Evolutionary conservation across 2,329 filamentous ascomycete species (phyloP).

Genomic region (Scedosporium aurantiacum): DNA sequence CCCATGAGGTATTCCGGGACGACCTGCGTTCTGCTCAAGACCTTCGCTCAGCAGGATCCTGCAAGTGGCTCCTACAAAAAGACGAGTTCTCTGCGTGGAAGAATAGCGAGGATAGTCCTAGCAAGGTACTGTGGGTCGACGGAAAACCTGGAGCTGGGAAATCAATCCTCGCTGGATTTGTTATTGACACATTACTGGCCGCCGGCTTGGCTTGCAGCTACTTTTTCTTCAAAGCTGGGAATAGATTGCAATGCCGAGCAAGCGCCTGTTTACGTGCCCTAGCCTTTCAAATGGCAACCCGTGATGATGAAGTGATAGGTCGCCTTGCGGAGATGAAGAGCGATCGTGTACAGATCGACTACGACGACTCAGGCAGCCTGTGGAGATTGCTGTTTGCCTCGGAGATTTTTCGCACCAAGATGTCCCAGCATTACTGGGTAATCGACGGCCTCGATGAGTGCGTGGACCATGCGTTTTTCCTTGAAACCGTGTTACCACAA

Average conservation of each 20-base stretch:
- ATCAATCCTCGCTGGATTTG: not conserved
- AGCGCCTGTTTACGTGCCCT: not conserved
- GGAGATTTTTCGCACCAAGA: conserved; percentile 13
- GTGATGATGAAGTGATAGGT: not conserved
- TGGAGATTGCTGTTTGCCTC: conserved; percentile 15
- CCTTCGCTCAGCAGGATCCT: conserved; percentile 12
- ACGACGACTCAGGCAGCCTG: not conserved
- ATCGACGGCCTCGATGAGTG: conserved; percentile 25
- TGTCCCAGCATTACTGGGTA: conserved; percentile 18
- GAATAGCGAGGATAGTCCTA: conserved; percentile 8
- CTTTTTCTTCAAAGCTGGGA: not conserved
- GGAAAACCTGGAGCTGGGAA: not conserved
- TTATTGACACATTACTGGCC: not conserved
- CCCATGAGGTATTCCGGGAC: conserved; percentile 7
- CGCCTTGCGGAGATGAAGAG: not conserved
- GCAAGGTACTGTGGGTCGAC: not conserved
- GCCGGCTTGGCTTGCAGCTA: not conserved
- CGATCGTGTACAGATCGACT: not conserved
- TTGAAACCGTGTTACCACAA: conserved; percentile 14
- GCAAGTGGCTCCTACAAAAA: conserved; percentile 14
- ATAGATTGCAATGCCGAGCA: not conserved
- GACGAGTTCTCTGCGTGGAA: conserved; percentile 10
- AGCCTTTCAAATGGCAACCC: not conserved
- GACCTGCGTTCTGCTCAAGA: conserved; percentile 11
- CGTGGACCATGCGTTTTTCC: conserved; percentile 10